Conservation (phyloP, 805 yeast species). For the Spathaspora gorwiae region DNA sequence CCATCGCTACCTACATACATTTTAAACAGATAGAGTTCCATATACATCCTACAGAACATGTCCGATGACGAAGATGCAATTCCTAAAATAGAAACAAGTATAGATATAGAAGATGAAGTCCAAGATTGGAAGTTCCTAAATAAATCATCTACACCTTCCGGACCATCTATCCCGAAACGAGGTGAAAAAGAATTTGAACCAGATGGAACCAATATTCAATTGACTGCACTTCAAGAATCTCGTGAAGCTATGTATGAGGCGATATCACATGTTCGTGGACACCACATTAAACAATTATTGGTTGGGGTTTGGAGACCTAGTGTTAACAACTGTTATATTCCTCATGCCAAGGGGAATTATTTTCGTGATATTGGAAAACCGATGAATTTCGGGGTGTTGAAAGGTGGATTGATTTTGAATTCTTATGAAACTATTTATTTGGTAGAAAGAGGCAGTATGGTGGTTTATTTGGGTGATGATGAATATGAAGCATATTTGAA, state of each 20-base stretch:
- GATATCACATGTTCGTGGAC: constrained; percentile 47
- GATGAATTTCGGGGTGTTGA: constrained; percentile 16
- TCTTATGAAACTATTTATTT: constrained; percentile 73
- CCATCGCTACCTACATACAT: too few relatives aligned
- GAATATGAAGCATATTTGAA: constrained; percentile 17
- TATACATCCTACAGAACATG: too few relatives aligned
- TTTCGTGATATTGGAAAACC: constrained; percentile 69
- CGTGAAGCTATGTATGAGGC: constrained; percentile 72
- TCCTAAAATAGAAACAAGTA: neutral
- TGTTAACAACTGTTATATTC: constrained; percentile 24
- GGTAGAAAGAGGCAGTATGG: constrained; percentile 67
- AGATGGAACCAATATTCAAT: constrained; percentile 61
- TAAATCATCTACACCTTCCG: neutral
- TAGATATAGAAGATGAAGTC: constrained; percentile 22
- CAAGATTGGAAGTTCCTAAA: constrained; percentile 30
- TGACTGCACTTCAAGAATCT: constrained; percentile 44
- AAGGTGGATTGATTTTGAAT: constrained; percentile 43
- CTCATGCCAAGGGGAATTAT: constrained; percentile 63
- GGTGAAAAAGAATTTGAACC: constrained; percentile 89
- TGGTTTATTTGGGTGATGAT: constrained; percentile 22
- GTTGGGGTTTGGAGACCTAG: constrained; percentile 43
- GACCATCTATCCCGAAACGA: constrained; percentile 49
- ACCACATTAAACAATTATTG: constrained; percentile 43
- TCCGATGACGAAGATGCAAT: neutral
- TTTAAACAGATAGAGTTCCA: too few relatives aligned